phyloP scores from a whole-genome alignment of 1,284 basidiomycete genomes.

The Puccinia triticina region DNA sequence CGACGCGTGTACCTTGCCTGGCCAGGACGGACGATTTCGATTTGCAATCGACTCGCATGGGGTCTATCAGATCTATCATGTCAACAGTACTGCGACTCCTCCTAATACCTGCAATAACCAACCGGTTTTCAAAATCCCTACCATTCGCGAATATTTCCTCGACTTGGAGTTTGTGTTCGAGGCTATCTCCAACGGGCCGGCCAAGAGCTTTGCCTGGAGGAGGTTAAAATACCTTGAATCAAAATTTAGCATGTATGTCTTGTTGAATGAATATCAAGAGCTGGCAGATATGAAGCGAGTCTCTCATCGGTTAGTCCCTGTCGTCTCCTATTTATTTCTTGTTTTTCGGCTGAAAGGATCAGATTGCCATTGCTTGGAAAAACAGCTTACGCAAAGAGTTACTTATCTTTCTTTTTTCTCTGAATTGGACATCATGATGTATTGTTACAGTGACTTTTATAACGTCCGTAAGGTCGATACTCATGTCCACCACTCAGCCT shows the following conservation, averaged over 20 bases:
- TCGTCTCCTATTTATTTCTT: not conserved
- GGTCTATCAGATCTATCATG: conserved; percentile 78
- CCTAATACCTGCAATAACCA: conserved; percentile 55
- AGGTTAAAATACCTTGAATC: conserved; percentile 89
- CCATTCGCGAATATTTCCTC: conserved; percentile 88
- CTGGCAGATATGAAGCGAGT: conserved; percentile 90
- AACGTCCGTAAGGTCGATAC: conserved; percentile 97
- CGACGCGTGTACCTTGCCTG: conserved; percentile 73
- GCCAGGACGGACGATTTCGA: conserved; percentile 64
- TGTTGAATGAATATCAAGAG: conserved; percentile 93
- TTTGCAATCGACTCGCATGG: conserved; percentile 81
- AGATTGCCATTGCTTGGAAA: not conserved
- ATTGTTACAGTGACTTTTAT: conserved; percentile 85
- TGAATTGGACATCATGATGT: not conserved
- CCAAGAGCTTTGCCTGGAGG: conserved; percentile 93
- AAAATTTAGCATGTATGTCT: conserved; percentile 91
- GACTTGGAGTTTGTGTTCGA: conserved; percentile 79
- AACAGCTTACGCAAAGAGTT: not conserved
- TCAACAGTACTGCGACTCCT: conserved; percentile 53
- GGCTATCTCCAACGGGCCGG: conserved; percentile 70
- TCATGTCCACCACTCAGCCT: conserved; percentile 96
- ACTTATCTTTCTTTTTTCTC: not conserved
- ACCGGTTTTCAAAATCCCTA: conserved; percentile 76
- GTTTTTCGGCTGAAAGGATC: not conserved
- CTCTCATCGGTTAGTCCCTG: conserved; percentile 58